phyloP scores from a whole-genome alignment of 352 stramenopile genomes.

The Phytophthora hibernalis region DNA sequence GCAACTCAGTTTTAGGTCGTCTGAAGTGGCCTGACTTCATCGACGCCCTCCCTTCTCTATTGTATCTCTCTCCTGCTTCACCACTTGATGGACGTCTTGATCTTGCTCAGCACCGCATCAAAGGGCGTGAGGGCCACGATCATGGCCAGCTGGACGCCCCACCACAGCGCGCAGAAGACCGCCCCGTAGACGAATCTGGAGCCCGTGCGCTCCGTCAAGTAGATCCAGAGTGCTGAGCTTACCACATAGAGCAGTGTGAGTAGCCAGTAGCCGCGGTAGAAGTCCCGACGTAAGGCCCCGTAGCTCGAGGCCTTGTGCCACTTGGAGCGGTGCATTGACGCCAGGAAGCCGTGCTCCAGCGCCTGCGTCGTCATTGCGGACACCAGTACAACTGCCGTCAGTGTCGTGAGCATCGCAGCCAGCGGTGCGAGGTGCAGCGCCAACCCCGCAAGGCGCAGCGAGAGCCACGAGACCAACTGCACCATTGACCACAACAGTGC shows the following conservation, averaged over 20 bases:
- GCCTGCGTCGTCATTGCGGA: conserved; percentile 72
- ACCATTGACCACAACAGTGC: conserved; percentile 20
- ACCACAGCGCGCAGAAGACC: conserved; percentile 57
- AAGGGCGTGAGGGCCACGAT: conserved; percentile 68
- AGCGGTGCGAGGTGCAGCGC: conserved; percentile 29
- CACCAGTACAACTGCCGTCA: conserved; percentile 47
- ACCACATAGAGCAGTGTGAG: conserved; percentile 50
- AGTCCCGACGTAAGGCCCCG: conserved; percentile 46
- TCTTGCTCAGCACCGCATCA: conserved; percentile 52
- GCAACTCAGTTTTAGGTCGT: background rate
- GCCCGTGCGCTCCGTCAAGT: conserved; percentile 59
- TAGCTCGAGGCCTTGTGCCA: conserved; percentile 48
- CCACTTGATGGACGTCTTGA: conserved; percentile 34
- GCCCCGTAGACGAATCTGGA: conserved; percentile 58
- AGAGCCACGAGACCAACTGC: conserved; percentile 22
- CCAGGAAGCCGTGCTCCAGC: conserved; percentile 66
- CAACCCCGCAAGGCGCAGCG: conserved; percentile 19
- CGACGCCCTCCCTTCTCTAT: background rate
- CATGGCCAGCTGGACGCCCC: conserved; percentile 61
- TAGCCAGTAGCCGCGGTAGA: conserved; percentile 80
- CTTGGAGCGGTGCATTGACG: conserved; percentile 58
- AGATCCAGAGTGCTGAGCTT: conserved; percentile 59
- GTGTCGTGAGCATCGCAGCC: conserved; percentile 21
- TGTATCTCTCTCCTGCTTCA: conserved; percentile 8
- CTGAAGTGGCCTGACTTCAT: background rate